Conservation (phyloP, 1,284 basidiomycete genomes). For the Cutaneotrichosporon mucoides region DNA sequence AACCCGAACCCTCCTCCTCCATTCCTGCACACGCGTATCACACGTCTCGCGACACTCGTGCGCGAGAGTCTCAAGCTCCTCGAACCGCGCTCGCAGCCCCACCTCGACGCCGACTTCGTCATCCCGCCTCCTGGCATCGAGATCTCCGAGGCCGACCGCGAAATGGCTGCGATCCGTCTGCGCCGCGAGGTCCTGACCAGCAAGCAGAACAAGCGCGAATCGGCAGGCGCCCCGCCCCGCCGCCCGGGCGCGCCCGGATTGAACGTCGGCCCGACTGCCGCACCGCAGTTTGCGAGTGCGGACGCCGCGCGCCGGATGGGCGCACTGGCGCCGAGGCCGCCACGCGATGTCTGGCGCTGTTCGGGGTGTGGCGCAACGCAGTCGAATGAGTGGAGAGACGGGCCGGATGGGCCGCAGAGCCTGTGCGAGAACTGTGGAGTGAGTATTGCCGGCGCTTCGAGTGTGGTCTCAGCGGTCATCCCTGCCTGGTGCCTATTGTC, state of each 20-base stretch:
- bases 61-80: slow-evolving; percentile 27
- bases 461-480: no score
- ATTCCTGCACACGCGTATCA: slow-evolving; percentile 31
- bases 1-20: slow-evolving; percentile 28
- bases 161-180: slow-evolving; percentile 42
- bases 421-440: slow-evolving; percentile 36
- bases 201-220: slow-evolving; percentile 26
- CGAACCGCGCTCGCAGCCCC: slow-evolving; percentile 21
- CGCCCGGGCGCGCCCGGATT: neutral
- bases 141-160: slow-evolving; percentile 33
- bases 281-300: neutral
- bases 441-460: slow-evolving; percentile 13
- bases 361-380: slow-evolving; percentile 27
- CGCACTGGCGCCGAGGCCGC: neutral
- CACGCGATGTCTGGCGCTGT: slow-evolving; percentile 23
- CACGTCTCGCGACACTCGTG: slow-evolving; percentile 27
- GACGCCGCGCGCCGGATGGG: neutral
- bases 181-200: slow-evolving; percentile 36
- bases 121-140: slow-evolving; percentile 15
- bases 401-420: slow-evolving; percentile 37
- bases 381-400: slow-evolving; percentile 26
- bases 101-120: slow-evolving; percentile 21
- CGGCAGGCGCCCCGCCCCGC: slow-evolving; percentile 1
- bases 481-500: no score
- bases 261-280: neutral